Percentiles rank a stretch among this genome's conserved stretches.
Evolutionary conservation across 1,284 basidiomycete species (phyloP).

Genomic region (Sporisorium reilianum): DNA sequence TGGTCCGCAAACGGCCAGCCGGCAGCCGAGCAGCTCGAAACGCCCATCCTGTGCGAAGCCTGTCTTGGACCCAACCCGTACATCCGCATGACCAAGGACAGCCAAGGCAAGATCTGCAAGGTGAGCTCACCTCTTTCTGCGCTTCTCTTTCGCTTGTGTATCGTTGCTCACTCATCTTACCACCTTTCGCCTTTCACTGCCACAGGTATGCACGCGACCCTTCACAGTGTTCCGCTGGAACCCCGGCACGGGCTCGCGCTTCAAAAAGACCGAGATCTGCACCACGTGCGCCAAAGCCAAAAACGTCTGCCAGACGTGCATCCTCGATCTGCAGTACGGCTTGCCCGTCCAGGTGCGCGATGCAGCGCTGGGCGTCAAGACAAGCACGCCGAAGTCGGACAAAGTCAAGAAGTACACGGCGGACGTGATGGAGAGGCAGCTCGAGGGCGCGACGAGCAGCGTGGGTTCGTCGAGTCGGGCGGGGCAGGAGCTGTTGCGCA

Average conservation of each 20-base stretch:
- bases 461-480: constrained; percentile 58
- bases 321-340: constrained; percentile 92
- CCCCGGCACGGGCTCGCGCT: constrained; percentile 88
- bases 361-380: constrained; percentile 87
- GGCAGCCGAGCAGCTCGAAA: constrained; percentile 80
- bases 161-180: not conserved
- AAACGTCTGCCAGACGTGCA: constrained; percentile 98
- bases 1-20: no score
- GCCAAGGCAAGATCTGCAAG: constrained; percentile 87
- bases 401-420: constrained; percentile 94
- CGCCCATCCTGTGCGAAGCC: constrained; percentile 78
- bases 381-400: constrained; percentile 91
- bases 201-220: constrained; percentile 81
- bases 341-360: constrained; percentile 97
- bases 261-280: constrained; percentile 98
- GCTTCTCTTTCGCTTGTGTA: no score
- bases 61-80: constrained; percentile 71
- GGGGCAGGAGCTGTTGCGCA: constrained; percentile 95
- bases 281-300: constrained; percentile 99
- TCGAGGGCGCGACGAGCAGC: constrained; percentile 68
- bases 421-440: constrained; percentile 78
- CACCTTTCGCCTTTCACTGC: not conserved
- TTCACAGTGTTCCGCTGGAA: constrained; percentile 99
- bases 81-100: constrained; percentile 84
- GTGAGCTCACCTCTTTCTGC: not conserved